Base-by-base conservation (phyloP, 805 yeast genomes). In the Sugiyamaella valdiviana region DNA sequence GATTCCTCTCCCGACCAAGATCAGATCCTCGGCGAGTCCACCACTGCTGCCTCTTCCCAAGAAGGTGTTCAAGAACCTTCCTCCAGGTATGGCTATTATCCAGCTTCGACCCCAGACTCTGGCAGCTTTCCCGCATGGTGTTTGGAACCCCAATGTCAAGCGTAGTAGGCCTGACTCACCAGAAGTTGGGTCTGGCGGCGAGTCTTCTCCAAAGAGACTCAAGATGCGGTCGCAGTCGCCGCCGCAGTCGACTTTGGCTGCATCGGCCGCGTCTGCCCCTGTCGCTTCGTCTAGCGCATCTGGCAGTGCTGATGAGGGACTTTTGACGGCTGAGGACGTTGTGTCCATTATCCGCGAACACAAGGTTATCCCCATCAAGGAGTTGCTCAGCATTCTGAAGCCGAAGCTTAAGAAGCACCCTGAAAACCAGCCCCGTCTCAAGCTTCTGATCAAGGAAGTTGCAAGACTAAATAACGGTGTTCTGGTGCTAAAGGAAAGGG, bases 321-420 rank as follows among this genome's bases (percentile, higher is more conserved):
- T 84, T 42, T 78, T 86, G 15, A 83, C 90, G 0, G 83, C 79
- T 32, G 79, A 76, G 42, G 95, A 87, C 59, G 85, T 90, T 46
- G 75, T 83, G 52, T 72, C 70, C 24, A 75, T 83, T 35, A 80
- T 89, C 10, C 70, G 63, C 14, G 68, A 66, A 5, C 64, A 64
- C 36, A 59, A 60, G 36, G 17, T 16, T 14, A 57, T 74, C 22
- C 77, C 83, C 1, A 78, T 81, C 42, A 82, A 79, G 61, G 83
- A 76, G 54, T 73, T 86, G 62, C 77, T 85, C 48, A 71, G 72
- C 44, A 73, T 73, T 46, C 74, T 83, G 58, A 83, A 75, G 66
- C 71, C 72, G 45, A 83, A 84, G 59, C 77, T 87, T 45, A 74
- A 73, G 43, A 73, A 75, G 46, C 83, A 83, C 63, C 77, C 78